Base-by-base conservation (phyloP, 1,139 yeast genomes). In the Protomyces arabidopsidicola region DNA sequence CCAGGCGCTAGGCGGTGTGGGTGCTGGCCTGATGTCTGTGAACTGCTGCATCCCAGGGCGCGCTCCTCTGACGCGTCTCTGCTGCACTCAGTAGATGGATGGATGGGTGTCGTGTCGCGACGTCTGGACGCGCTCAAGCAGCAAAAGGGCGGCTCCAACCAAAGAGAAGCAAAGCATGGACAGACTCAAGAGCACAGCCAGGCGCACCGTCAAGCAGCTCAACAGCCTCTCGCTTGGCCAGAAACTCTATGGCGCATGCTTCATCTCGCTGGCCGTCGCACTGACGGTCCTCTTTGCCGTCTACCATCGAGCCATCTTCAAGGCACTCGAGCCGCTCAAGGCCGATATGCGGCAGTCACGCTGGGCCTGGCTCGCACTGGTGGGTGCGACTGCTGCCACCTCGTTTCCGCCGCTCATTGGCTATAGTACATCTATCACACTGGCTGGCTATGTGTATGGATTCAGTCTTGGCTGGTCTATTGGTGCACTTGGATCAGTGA, bases 361-460 rank as follows among this genome's bases (percentile, higher is more conserved):
- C 71, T 74, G 67, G 76, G 93, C 95, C 0, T 78, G 81, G 45
- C 68, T 82, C 1, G 71, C 88, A 0, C 75, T 91, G 67, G 82
- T 86, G 67, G 34, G 75, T 3, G 69, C 82, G 24, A 72, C 85
- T 3, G 75, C 81, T 65, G 16, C 76, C 2, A 84, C 85, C 1
- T 80, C 86, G 0, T 90, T 93, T 78, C 98, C 98, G 2, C 98
- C 98, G 1, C 69, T 91, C 69, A 75, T 90, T 57, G 98, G 98
- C 1, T 91, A 86, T 75, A 81, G 93, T 2, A 81, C 87, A 12
- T 64, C 65, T 9, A 65, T 69, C 16, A 69, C 71, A 20, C 65
- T 88, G 14, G 78, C 85, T 9, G 98, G 98, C 1, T 85, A 90
- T 83, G 82, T 87, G 34, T 93, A 87, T 73, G 98, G 98, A 1